A percentile compares a stretch with the other conserved stretches of the same genome.
Evolutionary conservation across 192 early-diverging fungal genomes (phyloP).

Genomic region (Podila epicladia): DNA sequence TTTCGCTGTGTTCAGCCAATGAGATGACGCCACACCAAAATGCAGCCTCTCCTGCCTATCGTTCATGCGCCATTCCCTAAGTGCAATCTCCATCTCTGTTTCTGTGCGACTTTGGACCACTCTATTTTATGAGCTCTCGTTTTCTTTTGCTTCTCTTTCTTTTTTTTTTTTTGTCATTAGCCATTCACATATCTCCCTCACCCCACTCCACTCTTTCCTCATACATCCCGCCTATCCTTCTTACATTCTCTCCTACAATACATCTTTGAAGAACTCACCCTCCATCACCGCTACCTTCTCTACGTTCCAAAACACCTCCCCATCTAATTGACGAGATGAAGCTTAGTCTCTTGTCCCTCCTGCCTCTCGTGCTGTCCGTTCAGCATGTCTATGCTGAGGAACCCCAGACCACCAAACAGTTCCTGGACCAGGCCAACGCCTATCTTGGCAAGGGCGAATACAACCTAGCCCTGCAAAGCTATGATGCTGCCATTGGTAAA

Average conservation of each 20-base stretch:
- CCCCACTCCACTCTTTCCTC: not conserved
- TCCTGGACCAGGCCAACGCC: conserved; percentile 53
- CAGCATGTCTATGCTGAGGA: conserved; percentile 31
- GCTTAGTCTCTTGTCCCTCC: conserved; percentile 34
- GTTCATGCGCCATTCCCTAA: not conserved
- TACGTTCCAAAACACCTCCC: not conserved
- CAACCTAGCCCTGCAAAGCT: conserved; percentile 70
- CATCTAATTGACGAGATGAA: conserved; percentile 16
- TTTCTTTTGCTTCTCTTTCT: not conserved
- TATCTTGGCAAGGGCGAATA: conserved; percentile 54
- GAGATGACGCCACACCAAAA: not conserved
- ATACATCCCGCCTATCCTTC: not conserved
- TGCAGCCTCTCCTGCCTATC: not conserved
- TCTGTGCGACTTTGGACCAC: not conserved
- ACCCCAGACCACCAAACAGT: conserved; percentile 52
- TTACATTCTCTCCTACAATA: not conserved
- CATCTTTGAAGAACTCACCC: not conserved
- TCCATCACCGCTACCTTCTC: not conserved
- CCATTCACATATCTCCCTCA: not conserved
- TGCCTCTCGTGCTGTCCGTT: conserved; percentile 30
- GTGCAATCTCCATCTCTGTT: not conserved
- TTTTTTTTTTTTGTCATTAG: not conserved
- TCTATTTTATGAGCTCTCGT: not conserved
- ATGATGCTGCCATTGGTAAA: conserved; percentile 72
- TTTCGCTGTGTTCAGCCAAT: not conserved